These are phyloP conservation scores for Aspergillus ellipticus DNA, from an alignment of 495 filamentous ascomycete genomes.

Conservation along the genomic window DNA sequence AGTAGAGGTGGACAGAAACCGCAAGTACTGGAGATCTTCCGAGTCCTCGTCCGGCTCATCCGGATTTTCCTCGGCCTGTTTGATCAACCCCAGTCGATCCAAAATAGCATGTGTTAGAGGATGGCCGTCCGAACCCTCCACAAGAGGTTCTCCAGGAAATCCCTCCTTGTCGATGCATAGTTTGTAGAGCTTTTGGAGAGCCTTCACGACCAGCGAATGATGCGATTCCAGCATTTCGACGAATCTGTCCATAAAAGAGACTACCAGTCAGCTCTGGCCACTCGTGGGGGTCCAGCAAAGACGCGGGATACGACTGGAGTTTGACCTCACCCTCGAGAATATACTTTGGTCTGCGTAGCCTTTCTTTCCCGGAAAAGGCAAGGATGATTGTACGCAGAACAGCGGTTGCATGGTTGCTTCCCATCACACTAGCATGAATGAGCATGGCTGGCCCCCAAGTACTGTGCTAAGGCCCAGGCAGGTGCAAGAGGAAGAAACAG, in stretches of 20 bases:
- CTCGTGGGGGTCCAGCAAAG: neutral
- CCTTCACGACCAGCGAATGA: constrained; percentile 43
- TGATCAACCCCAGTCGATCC: constrained; percentile 45
- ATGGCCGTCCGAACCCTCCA: constrained; percentile 38
- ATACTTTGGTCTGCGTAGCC: constrained; percentile 46
- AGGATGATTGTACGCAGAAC: constrained; percentile 45
- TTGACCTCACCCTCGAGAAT: constrained; percentile 41
- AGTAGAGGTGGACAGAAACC: constrained; percentile 37
- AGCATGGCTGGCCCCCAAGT: constrained; percentile 7
- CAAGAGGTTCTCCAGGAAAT: constrained; percentile 45
- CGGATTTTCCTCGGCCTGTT: constrained; percentile 44
- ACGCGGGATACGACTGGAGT: neutral
- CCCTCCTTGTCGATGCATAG: constrained; percentile 43
- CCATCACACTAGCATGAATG: constrained; percentile 40
- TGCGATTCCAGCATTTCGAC: constrained; percentile 50
- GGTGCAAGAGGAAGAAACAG: neutral
- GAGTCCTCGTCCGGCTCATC: constrained; percentile 38
- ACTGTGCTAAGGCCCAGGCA: neutral
- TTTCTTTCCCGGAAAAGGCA: constrained; percentile 48
- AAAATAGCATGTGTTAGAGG: constrained; percentile 46
- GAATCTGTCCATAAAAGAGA: constrained; percentile 23
- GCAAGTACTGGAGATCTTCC: constrained; percentile 38
- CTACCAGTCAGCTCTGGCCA: constrained; percentile 1
- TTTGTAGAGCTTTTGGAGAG: constrained; percentile 43
- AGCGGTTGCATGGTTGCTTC: constrained; percentile 48